Conservation (phyloP, 371 early-diverging fungal genomes). For the Haplosporangium sp. region DNA sequence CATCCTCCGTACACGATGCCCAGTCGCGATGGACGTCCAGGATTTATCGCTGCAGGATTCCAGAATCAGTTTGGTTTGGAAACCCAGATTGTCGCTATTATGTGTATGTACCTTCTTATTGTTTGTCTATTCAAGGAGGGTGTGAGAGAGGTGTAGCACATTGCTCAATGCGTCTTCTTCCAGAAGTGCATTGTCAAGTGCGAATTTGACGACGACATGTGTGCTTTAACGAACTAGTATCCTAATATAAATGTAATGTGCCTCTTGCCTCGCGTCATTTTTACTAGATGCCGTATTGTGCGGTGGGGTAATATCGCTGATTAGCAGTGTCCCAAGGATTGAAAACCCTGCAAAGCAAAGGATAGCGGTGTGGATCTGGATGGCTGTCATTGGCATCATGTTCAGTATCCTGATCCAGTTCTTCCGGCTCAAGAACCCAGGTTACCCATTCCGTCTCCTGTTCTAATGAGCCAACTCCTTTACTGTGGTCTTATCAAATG, state of each 20-base stretch:
- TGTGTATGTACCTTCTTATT: slow-evolving; percentile 65
- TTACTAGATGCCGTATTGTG: slow-evolving; percentile 31
- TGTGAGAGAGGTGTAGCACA: not conserved
- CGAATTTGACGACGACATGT: too few species aligned
- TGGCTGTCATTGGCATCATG: slow-evolving; percentile 61
- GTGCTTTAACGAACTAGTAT: too few species aligned
- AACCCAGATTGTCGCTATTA: slow-evolving; percentile 77
- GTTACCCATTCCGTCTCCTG: slow-evolving; percentile 79
- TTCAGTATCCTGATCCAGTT: slow-evolving; percentile 73
- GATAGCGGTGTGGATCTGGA: slow-evolving; percentile 62
- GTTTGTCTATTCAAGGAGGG: not conserved
- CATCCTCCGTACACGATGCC: slow-evolving; percentile 75
- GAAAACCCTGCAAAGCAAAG: slow-evolving; percentile 59
- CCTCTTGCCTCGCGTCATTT: not conserved
- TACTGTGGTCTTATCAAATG: not conserved
- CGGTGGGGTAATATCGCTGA: slow-evolving; percentile 23
- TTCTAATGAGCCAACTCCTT: slow-evolving; percentile 20
- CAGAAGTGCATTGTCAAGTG: too few species aligned
- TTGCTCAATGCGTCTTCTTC: too few species aligned
- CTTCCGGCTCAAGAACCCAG: slow-evolving; percentile 77
- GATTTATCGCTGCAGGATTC: slow-evolving; percentile 76
- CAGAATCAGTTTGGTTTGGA: slow-evolving; percentile 81
- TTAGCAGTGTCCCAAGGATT: slow-evolving; percentile 56
- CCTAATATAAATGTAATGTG: not conserved
- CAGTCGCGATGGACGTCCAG: slow-evolving; percentile 65